Evolutionary conservation across 2,329 filamentous ascomycete species (phyloP).

Genomic region (Neofusicoccum kwambonambiense): DNA sequence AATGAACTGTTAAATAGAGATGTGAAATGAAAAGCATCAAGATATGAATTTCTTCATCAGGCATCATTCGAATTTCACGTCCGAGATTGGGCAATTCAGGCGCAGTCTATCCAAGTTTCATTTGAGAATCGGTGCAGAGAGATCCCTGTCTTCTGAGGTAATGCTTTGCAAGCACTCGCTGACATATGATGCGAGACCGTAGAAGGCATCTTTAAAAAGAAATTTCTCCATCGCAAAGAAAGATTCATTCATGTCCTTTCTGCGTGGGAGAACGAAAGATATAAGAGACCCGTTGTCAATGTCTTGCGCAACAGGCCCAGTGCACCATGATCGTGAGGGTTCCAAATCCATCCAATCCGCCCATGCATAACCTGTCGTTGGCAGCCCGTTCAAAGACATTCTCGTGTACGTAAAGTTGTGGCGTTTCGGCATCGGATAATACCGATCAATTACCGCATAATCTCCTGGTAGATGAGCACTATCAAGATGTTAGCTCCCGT

Average conservation of each 20-base stretch:
- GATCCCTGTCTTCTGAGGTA: conserved; percentile 6
- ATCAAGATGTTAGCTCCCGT: conserved; percentile 23
- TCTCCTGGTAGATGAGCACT: conserved; percentile 94
- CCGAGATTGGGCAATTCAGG: too few relatives aligned
- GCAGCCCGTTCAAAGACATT: not conserved
- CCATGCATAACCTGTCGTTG: not conserved
- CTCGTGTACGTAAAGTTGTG: conserved; percentile 13
- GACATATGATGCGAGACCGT: conserved; percentile 2
- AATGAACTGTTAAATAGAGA: too few relatives aligned
- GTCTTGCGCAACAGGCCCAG: not conserved
- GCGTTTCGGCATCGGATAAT: not conserved
- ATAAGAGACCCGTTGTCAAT: conserved; percentile 1
- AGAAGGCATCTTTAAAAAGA: conserved; percentile 1
- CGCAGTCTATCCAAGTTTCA: conserved; percentile 12
- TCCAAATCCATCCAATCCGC: not conserved
- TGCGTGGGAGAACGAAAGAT: not conserved
- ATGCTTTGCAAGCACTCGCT: conserved; percentile 11
- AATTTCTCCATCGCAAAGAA: conserved; percentile 2
- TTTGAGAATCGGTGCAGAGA: conserved; percentile 1
- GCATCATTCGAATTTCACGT: too few relatives aligned
- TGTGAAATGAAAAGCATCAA: not conserved
- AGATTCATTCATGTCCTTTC: not conserved
- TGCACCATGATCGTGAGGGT: conserved; percentile 7
- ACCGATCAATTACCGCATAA: conserved; percentile 63
- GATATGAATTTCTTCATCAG: not conserved